These are phyloP conservation scores for Dalechampia spathulata DNA, from an alignment of 441 rosid species.

Conservation along the genomic window DNA sequence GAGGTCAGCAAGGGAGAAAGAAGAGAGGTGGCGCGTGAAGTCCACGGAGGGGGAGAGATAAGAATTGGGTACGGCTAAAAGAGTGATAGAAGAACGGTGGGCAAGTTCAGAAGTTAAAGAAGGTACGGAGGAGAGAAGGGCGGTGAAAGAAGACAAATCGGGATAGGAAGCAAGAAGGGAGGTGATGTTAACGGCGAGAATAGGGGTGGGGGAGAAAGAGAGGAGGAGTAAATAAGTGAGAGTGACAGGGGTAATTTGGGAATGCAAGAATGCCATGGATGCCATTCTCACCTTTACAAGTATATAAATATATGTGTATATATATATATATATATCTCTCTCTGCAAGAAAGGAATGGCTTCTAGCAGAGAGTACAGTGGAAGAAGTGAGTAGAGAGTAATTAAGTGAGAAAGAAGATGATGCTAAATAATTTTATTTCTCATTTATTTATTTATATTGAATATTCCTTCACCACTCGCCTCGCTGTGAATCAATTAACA, in stretches of 20 bases:
- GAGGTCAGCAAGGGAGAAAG: conserved; percentile 63
- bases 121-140: conserved; percentile 52
- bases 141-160: conserved; percentile 55
- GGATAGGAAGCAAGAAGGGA: conserved; percentile 58
- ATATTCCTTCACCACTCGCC: conserved; percentile 7
- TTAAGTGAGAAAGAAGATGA: not conserved
- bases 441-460: not conserved
- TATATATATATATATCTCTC: no score
- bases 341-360: not conserved
- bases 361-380: conserved; percentile 8
- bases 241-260: conserved; percentile 42
- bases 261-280: conserved; percentile 1
- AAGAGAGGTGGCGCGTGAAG: conserved; percentile 59
- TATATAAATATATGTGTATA: no score
- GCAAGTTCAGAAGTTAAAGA: conserved; percentile 43
- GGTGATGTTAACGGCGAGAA: conserved; percentile 47
- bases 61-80: conserved; percentile 75
- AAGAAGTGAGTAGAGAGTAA: not conserved
- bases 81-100: conserved; percentile 53
- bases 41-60: conserved; percentile 43
- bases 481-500: no score
- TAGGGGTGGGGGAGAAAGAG: conserved; percentile 13
- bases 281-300: conserved; percentile 1
- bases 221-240: conserved; percentile 38
- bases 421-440: not conserved